phyloP scores from a whole-genome alignment of 805 yeast genomes.

The Saccharomycopsis malanga region DNA sequence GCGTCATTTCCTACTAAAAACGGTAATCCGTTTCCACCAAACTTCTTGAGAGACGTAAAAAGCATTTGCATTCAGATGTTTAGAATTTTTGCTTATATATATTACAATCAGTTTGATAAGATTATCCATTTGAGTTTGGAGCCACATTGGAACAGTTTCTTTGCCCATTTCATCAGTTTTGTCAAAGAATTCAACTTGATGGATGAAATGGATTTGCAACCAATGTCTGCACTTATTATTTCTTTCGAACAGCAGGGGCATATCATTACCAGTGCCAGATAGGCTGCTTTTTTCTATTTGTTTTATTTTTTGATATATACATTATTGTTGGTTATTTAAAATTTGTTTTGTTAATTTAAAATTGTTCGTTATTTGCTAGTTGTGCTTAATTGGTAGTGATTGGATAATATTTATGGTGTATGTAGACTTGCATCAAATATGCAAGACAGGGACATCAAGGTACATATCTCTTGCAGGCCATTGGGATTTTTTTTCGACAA shows the following conservation, averaged over 20 bases:
- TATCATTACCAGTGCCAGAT: slow-evolving; percentile 33
- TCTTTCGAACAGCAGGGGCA: slow-evolving; percentile 82
- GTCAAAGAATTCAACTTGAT: slow-evolving; percentile 76
- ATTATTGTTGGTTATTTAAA: background rate
- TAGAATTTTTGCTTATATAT: slow-evolving; percentile 90
- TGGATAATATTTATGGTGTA: too few species aligned
- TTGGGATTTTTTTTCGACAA: too few species aligned
- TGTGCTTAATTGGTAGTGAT: too few species aligned
- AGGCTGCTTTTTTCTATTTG: background rate
- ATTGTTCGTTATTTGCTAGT: too few species aligned
- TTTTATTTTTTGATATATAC: background rate
- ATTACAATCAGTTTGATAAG: slow-evolving; percentile 90
- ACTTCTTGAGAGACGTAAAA: slow-evolving; percentile 72
- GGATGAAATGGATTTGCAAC: slow-evolving; percentile 73
- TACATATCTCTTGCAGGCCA: too few species aligned
- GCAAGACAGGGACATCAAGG: too few species aligned
- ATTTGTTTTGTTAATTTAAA: background rate
- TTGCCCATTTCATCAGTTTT: slow-evolving; percentile 88
- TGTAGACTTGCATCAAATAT: too few species aligned
- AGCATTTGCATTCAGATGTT: slow-evolving; percentile 90
- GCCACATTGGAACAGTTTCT: slow-evolving; percentile 97
- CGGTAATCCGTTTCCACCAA: slow-evolving; percentile 84
- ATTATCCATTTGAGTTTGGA: slow-evolving; percentile 86
- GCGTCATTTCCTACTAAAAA: slow-evolving; percentile 84
- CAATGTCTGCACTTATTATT: slow-evolving; percentile 69